Conservation (phyloP, 352 stramenopile genomes). For the Pythium apleroticum region DNA sequence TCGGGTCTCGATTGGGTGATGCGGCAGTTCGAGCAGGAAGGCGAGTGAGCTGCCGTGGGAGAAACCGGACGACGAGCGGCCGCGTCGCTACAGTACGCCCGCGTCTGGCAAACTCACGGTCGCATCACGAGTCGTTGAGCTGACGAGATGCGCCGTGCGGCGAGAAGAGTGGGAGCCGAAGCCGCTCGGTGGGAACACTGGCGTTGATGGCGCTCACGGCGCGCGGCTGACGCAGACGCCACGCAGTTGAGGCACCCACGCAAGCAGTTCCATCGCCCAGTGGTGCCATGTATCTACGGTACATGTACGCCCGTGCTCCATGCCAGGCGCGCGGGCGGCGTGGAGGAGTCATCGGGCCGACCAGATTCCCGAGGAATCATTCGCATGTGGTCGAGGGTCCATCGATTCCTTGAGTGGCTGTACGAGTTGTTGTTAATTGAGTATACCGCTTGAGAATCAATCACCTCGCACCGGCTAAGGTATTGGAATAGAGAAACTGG, state of each 20-base stretch:
- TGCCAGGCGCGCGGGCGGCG: no score
- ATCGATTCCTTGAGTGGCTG: background rate
- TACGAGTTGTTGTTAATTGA: background rate
- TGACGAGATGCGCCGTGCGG: constrained; percentile 1
- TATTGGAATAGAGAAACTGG: background rate
- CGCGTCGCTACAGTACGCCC: background rate
- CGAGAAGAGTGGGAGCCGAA: background rate
- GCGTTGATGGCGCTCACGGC: background rate
- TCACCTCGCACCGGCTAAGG: no score
- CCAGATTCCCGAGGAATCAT: background rate
- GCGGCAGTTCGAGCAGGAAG: no score
- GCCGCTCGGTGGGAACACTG: background rate
- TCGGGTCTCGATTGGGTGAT: background rate
- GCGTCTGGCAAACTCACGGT: background rate
- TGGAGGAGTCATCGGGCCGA: background rate
- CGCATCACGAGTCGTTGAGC: background rate
- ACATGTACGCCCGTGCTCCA: background rate
- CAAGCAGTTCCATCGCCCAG: no score
- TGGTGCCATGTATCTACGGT: no score
- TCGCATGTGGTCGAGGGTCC: background rate
- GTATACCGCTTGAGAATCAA: no score
- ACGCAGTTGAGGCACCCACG: no score
- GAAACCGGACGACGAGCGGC: constrained; percentile 2
- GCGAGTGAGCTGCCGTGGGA: constrained; percentile 3
- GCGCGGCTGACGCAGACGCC: no score